A percentile compares a stretch with the other conserved stretches of the same genome.
Conservation (phyloP, 2,329 filamentous ascomycete species). For the Septoria linicola region DNA sequence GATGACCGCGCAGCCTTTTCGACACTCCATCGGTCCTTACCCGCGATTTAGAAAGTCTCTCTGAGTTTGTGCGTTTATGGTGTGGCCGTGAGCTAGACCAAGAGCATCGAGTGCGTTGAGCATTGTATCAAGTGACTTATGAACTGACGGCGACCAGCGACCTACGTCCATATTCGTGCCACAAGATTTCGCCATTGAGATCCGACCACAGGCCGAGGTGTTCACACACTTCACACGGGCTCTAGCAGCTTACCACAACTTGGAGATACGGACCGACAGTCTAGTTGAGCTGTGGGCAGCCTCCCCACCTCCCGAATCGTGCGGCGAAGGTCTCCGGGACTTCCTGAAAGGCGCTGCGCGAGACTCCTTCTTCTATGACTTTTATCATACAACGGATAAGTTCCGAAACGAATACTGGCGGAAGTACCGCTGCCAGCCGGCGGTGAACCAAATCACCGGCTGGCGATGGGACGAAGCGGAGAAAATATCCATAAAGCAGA, state of each 20-base stretch:
- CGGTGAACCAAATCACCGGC: conserved; percentile 1
- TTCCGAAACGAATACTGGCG: not conserved
- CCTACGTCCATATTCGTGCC: not conserved
- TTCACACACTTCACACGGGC: not conserved
- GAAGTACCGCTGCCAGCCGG: not conserved
- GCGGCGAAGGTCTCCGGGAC: not conserved
- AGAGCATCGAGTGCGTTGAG: not conserved
- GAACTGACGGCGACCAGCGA: not conserved
- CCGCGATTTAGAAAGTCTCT: not conserved
- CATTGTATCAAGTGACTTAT: no score
- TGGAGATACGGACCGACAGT: not conserved
- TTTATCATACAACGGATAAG: conserved; percentile 1
- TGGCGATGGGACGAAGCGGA: conserved; percentile 6
- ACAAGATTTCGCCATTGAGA: not conserved
- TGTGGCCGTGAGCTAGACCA: not conserved
- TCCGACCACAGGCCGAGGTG: not conserved
- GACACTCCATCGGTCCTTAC: not conserved
- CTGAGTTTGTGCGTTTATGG: not conserved
- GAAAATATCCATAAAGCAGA: not conserved
- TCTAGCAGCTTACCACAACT: not conserved
- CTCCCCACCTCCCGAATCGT: not conserved
- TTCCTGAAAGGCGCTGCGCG: not conserved
- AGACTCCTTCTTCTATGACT: conserved; percentile 12
- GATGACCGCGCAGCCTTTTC: not conserved
- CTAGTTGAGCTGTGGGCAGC: not conserved